Evolutionary conservation across 2,329 filamentous ascomycete species (phyloP).

Genomic region (Aspergillus udagawae): DNA sequence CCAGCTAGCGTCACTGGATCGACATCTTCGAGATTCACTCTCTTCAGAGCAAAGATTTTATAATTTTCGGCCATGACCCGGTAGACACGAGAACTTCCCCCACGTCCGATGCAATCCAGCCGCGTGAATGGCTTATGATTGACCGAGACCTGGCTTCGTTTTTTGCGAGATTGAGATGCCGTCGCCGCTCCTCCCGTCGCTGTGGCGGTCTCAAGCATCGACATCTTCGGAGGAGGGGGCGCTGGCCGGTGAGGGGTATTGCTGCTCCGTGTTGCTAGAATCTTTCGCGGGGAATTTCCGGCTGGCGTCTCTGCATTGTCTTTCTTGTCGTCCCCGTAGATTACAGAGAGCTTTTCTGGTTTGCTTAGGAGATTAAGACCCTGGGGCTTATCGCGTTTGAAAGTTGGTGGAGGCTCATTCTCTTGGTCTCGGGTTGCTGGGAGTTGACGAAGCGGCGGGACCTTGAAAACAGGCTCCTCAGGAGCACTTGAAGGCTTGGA

Average conservation of each 20-base stretch:
- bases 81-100: constrained; percentile 92
- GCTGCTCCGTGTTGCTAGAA: constrained; percentile 52
- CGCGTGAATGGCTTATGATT: constrained; percentile 90
- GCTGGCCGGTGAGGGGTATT: constrained; percentile 77
- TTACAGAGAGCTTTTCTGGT: constrained; percentile 51
- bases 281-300: constrained; percentile 42
- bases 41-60: constrained; percentile 89
- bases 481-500: constrained; percentile 39
- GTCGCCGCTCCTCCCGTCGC: constrained; percentile 75
- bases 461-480: constrained; percentile 54
- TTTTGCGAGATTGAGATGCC: constrained; percentile 67
- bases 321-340: constrained; percentile 45
- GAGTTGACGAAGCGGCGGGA: constrained; percentile 54
- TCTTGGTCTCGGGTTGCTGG: constrained; percentile 73
- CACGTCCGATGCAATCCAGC: constrained; percentile 84
- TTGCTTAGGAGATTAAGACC: constrained; percentile 55
- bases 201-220: constrained; percentile 86
- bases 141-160: constrained; percentile 77
- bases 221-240: constrained; percentile 91
- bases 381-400: constrained; percentile 59
- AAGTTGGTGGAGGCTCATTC: constrained; percentile 70
- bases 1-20: constrained; percentile 79
- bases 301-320: constrained; percentile 42
- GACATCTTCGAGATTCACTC: constrained; percentile 84
- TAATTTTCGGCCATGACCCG: constrained; percentile 96